Conservation (phyloP, 2,329 filamentous ascomycete genomes). For the Fusarium agapanthi region DNA sequence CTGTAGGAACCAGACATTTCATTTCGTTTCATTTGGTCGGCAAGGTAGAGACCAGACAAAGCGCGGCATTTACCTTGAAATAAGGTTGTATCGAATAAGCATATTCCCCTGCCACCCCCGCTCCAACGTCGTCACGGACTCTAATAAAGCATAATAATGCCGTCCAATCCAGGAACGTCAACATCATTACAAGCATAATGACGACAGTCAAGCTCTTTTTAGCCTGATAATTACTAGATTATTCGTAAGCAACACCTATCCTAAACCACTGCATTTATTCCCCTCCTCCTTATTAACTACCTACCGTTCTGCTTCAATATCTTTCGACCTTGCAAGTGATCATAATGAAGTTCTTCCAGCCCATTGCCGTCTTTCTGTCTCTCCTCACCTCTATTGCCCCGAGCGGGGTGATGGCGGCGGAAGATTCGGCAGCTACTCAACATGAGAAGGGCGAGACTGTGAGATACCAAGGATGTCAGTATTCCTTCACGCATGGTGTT, state of each 20-base stretch:
- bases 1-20: too few species aligned
- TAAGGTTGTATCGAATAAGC: not conserved
- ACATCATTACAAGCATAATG: not conserved
- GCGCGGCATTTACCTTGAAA: not conserved
- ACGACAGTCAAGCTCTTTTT: not conserved
- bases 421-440: not conserved
- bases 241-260: not conserved
- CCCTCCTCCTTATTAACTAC: not conserved
- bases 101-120: not conserved
- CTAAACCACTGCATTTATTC: not conserved
- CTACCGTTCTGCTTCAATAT: too few species aligned
- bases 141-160: not conserved
- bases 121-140: not conserved
- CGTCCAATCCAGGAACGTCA: not conserved
- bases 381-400: not conserved
- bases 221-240: not conserved
- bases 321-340: not conserved
- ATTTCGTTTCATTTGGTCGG: too few species aligned
- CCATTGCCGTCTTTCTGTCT: slow-evolving; percentile 1
- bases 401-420: not conserved
- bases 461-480: slow-evolving; percentile 9
- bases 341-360: slow-evolving; percentile 10
- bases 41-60: not conserved
- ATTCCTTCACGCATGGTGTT: not conserved
- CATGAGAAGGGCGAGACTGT: not conserved